Conservation (phyloP, 257 asterid genomes). For the Penstemon barbatus region DNA sequence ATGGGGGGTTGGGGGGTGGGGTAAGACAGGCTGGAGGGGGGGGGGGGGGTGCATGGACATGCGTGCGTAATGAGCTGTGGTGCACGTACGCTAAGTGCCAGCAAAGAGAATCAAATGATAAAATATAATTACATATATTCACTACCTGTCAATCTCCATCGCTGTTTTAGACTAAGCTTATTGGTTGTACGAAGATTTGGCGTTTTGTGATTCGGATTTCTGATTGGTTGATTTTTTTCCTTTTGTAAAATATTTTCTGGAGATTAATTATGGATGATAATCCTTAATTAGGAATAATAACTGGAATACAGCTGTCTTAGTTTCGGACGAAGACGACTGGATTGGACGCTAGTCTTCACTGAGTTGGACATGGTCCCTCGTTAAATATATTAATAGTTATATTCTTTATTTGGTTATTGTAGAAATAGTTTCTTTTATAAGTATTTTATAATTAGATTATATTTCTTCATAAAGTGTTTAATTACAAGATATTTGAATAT, state of each 20-base stretch:
- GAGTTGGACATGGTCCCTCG: constrained; percentile 24
- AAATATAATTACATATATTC: not conserved
- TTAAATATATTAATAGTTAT: not conserved
- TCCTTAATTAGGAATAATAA: not conserved
- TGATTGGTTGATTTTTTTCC: constrained; percentile 24
- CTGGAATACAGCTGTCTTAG: constrained; percentile 31
- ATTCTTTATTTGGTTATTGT: not conserved
- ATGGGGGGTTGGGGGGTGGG: not conserved
- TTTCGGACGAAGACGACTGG: constrained; percentile 22
- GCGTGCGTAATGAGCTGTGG: constrained; percentile 90
- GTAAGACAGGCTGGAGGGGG: constrained; percentile 23
- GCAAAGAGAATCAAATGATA: constrained; percentile 40
- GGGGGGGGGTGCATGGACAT: constrained; percentile 38
- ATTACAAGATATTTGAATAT: too few species aligned
- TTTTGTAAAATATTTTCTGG: not conserved
- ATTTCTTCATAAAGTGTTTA: too few species aligned
- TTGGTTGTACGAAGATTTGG: constrained; percentile 18
- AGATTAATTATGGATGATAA: not conserved
- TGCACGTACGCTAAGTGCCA: constrained; percentile 66
- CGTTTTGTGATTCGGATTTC: constrained; percentile 13
- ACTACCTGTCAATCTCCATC: constrained; percentile 37
- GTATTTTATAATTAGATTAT: too few species aligned
- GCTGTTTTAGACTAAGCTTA: constrained; percentile 2
- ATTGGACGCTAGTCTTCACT: constrained; percentile 45
- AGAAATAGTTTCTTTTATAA: too few species aligned